Conservation (phyloP, 2,329 filamentous ascomycete species). For the Rutstroemia sp. region DNA sequence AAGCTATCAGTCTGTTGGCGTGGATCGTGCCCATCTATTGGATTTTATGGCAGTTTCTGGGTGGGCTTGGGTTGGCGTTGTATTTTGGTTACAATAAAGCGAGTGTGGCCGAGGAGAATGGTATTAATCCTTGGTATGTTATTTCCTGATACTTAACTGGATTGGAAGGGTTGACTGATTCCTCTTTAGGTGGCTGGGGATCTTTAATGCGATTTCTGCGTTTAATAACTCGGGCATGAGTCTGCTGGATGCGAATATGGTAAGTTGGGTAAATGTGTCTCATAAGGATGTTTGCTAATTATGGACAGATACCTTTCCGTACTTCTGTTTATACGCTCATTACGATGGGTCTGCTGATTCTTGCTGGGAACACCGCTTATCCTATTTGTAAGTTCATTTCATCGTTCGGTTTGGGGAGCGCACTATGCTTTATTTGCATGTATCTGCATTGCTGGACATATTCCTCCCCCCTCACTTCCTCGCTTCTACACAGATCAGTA, state of each 20-base stretch:
- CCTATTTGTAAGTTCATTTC: not conserved
- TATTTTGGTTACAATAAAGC: slow-evolving; percentile 50
- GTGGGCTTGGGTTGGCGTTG: slow-evolving; percentile 50
- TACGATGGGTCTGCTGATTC: slow-evolving; percentile 47
- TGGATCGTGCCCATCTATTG: slow-evolving; percentile 55
- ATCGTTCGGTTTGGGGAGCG: not conserved
- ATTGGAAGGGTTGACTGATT: too few relatives aligned
- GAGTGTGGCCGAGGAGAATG: slow-evolving; percentile 43
- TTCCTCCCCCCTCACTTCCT: slow-evolving; percentile 38
- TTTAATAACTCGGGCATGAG: slow-evolving; percentile 70
- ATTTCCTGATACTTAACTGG: not conserved
- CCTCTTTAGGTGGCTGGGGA: slow-evolving; percentile 47
- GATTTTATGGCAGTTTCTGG: slow-evolving; percentile 49
- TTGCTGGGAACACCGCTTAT: slow-evolving; percentile 56
- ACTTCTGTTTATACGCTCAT: slow-evolving; percentile 34
- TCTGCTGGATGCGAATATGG: slow-evolving; percentile 58
- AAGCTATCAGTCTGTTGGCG: slow-evolving; percentile 51
- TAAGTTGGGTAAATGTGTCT: slow-evolving; percentile 18
- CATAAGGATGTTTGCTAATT: not conserved
- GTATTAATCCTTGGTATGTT: slow-evolving; percentile 49
- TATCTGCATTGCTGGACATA: not conserved
- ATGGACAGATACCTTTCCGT: slow-evolving; percentile 33
- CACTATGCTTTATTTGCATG: not conserved
- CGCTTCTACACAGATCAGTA: not conserved
- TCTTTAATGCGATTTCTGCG: slow-evolving; percentile 60